Percentiles rank a stretch among this genome's conserved stretches.
Conservation (phyloP, 169 alveolate species). For the Cryptosporidium muris region DNA sequence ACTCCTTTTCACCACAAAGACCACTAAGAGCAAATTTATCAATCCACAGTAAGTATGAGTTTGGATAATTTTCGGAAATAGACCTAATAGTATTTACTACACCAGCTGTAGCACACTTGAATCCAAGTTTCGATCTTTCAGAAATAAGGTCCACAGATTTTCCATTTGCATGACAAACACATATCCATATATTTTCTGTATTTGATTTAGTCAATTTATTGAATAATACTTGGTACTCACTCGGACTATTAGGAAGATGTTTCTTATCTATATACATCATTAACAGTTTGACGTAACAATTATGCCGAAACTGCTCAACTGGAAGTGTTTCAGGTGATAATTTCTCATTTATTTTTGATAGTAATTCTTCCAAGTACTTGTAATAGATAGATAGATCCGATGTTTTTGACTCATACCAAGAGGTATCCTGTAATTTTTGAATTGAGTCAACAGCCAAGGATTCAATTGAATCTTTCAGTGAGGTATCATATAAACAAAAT, state of each 20-base stretch:
- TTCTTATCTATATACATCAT: conserved; percentile 1
- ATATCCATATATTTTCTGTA: conserved; percentile 28
- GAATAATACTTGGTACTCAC: conserved; percentile 34
- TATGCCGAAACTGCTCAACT: conserved; percentile 4
- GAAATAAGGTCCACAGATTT: conserved; percentile 34
- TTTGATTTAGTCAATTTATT: conserved; percentile 2
- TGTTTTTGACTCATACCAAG: conserved; percentile 12
- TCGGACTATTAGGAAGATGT: conserved; percentile 5
- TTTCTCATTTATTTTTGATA: background rate
- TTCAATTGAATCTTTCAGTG: too few species aligned
- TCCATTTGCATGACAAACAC: conserved; percentile 59
- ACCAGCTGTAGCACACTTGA: conserved; percentile 60
- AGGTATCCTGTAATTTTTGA: background rate
- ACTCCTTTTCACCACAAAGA: conserved; percentile 58
- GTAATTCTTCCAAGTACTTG: background rate
- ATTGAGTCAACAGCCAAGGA: background rate
- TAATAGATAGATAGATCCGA: too few species aligned
- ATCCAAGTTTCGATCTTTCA: conserved; percentile 24
- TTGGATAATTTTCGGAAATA: too few species aligned
- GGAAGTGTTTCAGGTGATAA: background rate
- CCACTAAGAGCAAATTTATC: conserved; percentile 70
- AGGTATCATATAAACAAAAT: too few species aligned
- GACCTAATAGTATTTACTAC: conserved; percentile 17
- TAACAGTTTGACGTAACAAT: conserved; percentile 31
- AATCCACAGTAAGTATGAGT: conserved; percentile 29